A percentile compares a stretch with the other conserved stretches of the same genome.
Evolutionary conservation across 2,329 filamentous ascomycete genomes (phyloP).

Genomic region (Aspergillus novofumigatus): DNA sequence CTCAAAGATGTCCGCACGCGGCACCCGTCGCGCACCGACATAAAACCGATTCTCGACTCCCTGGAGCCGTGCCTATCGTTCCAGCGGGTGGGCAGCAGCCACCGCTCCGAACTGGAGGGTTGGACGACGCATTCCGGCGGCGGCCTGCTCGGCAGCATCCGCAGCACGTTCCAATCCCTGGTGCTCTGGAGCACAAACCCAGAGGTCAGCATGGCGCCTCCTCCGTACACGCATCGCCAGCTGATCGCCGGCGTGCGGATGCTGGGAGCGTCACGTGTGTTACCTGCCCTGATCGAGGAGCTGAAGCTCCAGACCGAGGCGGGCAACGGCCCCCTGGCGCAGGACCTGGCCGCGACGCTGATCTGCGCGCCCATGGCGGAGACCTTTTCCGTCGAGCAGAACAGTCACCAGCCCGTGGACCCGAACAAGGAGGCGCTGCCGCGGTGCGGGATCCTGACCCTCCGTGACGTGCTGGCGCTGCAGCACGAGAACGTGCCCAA

Average conservation of each 20-base stretch:
- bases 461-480: slow-evolving; percentile 38
- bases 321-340: slow-evolving; percentile 38
- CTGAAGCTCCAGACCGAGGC: slow-evolving; percentile 40
- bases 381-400: slow-evolving; percentile 37
- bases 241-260: slow-evolving; percentile 42
- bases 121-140: slow-evolving; percentile 48
- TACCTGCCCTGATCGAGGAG: slow-evolving; percentile 39
- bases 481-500: slow-evolving; percentile 38
- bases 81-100: slow-evolving; percentile 45
- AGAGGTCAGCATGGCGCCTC: slow-evolving; percentile 50
- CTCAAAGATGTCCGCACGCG: slow-evolving; percentile 49
- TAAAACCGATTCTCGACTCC: slow-evolving; percentile 50
- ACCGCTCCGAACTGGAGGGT: slow-evolving; percentile 48
- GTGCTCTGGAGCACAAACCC: slow-evolving; percentile 50
- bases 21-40: slow-evolving; percentile 48
- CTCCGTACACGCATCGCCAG: slow-evolving; percentile 54
- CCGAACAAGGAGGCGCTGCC: slow-evolving; percentile 30
- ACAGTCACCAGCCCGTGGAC: slow-evolving; percentile 31
- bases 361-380: slow-evolving; percentile 40
- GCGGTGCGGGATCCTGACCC: slow-evolving; percentile 34
- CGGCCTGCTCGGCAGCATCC: slow-evolving; percentile 46
- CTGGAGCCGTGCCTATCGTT: slow-evolving; percentile 50
- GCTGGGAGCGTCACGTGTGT: slow-evolving; percentile 37
- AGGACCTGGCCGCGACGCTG: slow-evolving; percentile 43
- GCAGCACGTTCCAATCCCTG: slow-evolving; percentile 49